These are phyloP conservation scores for Gigaspora rosea DNA, from an alignment of 192 early-diverging fungal genomes.

Conservation along the genomic window DNA sequence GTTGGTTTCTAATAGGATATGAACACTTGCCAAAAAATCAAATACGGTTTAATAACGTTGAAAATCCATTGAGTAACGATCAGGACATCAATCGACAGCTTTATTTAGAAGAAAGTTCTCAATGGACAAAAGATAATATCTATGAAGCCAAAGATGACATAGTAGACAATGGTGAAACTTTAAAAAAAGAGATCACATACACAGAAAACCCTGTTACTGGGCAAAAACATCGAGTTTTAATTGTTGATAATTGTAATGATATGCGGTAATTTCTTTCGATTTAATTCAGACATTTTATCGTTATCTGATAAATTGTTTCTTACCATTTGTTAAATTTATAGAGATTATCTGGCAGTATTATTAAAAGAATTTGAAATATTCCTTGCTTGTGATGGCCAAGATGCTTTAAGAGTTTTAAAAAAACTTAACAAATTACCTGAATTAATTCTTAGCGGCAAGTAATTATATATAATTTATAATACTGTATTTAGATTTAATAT, in stretches of 20 bases:
- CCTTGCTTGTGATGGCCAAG: conserved; percentile 22
- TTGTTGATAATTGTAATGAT: conserved; percentile 50
- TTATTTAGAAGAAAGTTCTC: background rate
- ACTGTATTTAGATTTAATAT: too few species aligned
- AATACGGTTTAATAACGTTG: background rate
- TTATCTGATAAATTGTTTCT: background rate
- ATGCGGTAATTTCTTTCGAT: conserved; percentile 35
- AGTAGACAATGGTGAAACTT: too few species aligned
- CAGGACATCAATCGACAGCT: conserved; percentile 33
- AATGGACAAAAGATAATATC: conserved; percentile 30
- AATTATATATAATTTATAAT: too few species aligned
- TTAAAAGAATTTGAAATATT: conserved; percentile 40
- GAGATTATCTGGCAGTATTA: conserved; percentile 35
- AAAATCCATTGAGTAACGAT: background rate
- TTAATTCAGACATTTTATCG: background rate
- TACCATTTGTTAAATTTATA: background rate
- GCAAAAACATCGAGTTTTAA: conserved; percentile 24
- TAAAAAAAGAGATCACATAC: too few species aligned
- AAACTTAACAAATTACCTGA: background rate
- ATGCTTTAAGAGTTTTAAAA: too few species aligned
- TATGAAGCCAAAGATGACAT: too few species aligned
- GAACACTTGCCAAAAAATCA: too few species aligned
- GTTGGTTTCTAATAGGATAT: too few species aligned
- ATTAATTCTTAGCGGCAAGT: conserved; percentile 43
- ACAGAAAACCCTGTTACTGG: too few species aligned